Percentiles rank a stretch among this genome's conserved stretches.
Conservation (phyloP, 345 rosid genomes). For the Schrenkiella parvula region DNA sequence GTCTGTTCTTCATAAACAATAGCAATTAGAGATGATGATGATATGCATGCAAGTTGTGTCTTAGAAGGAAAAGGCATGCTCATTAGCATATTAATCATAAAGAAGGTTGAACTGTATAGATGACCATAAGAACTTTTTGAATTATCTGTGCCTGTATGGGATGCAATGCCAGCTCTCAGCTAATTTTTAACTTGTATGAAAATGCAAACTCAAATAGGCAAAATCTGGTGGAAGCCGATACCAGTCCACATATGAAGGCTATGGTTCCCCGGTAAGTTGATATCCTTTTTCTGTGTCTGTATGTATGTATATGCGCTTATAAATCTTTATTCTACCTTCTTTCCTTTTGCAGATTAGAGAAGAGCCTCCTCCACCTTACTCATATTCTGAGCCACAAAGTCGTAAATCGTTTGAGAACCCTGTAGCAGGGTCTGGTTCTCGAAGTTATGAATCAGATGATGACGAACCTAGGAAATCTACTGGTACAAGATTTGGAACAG, state of each 20-base stretch:
- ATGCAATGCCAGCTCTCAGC: neutral
- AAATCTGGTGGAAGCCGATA: slow-evolving; percentile 54
- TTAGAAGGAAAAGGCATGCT: neutral
- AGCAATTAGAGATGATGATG: neutral
- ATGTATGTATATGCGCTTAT: neutral
- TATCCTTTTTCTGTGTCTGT: neutral
- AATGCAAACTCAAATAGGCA: slow-evolving; percentile 43
- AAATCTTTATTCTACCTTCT: neutral
- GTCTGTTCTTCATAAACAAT: neutral
- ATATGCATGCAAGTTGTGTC: neutral
- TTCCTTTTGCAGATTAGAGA: slow-evolving; percentile 61
- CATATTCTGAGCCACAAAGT: slow-evolving; percentile 53
- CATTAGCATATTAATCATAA: slow-evolving; percentile 7
- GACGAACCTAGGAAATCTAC: slow-evolving; percentile 57
- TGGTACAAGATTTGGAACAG: slow-evolving; percentile 65
- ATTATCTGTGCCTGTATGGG: neutral
- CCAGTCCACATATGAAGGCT: slow-evolving; percentile 60
- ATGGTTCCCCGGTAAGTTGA: slow-evolving; percentile 61
- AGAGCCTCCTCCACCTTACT: slow-evolving; percentile 92
- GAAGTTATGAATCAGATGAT: slow-evolving; percentile 63
- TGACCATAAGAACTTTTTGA: neutral
- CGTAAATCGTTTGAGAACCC: slow-evolving; percentile 80
- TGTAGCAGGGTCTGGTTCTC: slow-evolving; percentile 53
- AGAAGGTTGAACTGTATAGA: neutral
- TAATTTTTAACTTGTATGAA: neutral